Evolutionary conservation across 164 flowering plant species (phyloP), one percentile per base, ranked within the genome.

Genomic region (Litsea cubeba): DNA sequence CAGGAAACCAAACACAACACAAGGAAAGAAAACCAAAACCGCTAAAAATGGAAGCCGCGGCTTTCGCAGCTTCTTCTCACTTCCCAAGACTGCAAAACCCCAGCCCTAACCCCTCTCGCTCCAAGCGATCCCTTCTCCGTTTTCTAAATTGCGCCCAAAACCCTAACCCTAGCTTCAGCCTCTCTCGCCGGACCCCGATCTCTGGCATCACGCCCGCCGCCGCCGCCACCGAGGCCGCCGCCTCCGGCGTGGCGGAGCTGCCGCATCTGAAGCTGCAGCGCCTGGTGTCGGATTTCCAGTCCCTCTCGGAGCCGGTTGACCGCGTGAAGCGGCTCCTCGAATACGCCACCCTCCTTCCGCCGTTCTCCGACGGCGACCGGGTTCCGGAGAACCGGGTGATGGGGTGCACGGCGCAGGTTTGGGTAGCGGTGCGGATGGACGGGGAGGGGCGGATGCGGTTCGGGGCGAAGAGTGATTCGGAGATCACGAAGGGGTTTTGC

Each of bases 351-450:
- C 77, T 79, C 17, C 85, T 91, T 0, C 87, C 90, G 26, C 78
- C 69, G 20, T 66, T 92, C 54, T 78, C 83, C 3, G 88, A 82
- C 3, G 76, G 88, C 6, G 68, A 81, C 26, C 82, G 86, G 22
- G 80, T 82, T 2, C 72, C 76, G 17, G 75, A 75, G 32, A 95
- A 90, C 74, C 84, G 96, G 15, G 98, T 95, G 20, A 87, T 85
- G 89, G 99, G 99, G 5, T 95, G 99, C 79, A 89, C 96, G 11
- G 90, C 96, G 3, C 92, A 84, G 82, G 99, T 95, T 17, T 93
- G 99, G 98, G 28, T 95, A 69, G 83, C 83, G 14, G 92, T 77
- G 66, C 58, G 49, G 24, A 66, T 91, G 84, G 96, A 86, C 50
- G 81, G 72, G 20, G 76, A 71, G 0, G 88, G 91, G 35, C 83